Conservation (phyloP, 164 flowering plant species). For the Stephania cephalantha region DNA sequence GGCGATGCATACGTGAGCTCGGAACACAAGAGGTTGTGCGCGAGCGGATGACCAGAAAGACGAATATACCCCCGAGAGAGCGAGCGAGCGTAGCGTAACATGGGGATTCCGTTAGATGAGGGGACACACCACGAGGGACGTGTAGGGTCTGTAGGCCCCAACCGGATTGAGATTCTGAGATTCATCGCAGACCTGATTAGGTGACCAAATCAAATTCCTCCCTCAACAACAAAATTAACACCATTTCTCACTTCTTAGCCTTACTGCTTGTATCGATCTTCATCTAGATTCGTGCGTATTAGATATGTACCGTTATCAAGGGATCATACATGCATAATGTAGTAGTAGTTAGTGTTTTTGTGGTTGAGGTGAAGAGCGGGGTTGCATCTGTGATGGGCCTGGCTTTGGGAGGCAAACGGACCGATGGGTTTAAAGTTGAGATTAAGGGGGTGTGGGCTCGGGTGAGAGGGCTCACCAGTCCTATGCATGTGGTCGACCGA, state of each 20-base stretch:
- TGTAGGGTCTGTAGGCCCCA: neutral
- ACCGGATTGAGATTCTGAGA: constrained; percentile 10
- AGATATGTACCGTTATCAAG: too few relatives aligned
- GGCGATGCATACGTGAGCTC: too few relatives aligned
- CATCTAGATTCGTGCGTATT: too few relatives aligned
- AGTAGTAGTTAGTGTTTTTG: too few relatives aligned
- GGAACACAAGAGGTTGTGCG: neutral
- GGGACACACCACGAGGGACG: constrained; percentile 15
- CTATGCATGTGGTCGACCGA: constrained; percentile 17
- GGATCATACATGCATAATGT: too few relatives aligned
- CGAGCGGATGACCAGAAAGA: neutral
- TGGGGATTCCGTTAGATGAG: neutral
- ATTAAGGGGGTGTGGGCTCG: neutral
- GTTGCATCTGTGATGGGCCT: neutral
- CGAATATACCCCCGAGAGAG: neutral
- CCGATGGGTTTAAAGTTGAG: constrained; percentile 12
- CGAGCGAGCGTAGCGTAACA: neutral
- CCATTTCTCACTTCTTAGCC: too few relatives aligned
- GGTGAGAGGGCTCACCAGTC: neutral
- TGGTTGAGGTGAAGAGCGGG: too few relatives aligned
- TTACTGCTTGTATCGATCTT: too few relatives aligned
- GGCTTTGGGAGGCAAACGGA: constrained; percentile 9
- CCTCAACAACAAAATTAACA: too few relatives aligned
- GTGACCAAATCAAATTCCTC: neutral
- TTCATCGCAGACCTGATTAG: neutral